Evolutionary conservation across 805 yeast genomes (phyloP), one percentile per base, ranked within the genome.

Genomic region (Candida boidinii): DNA sequence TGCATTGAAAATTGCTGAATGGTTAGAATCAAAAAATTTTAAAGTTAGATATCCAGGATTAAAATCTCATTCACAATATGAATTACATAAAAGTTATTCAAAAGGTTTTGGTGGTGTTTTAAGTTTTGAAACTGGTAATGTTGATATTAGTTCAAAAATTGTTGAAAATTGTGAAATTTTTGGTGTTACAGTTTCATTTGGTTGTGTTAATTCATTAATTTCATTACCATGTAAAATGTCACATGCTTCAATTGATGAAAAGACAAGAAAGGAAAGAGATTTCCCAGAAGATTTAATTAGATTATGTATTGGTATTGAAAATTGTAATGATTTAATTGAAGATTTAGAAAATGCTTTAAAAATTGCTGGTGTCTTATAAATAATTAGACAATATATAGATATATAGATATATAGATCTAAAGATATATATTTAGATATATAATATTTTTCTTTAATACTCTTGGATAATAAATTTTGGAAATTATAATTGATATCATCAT

Each of bases 211-310:
- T 64, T 83, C 95, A 13, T 68, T 88, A 51, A 85, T 88, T 37
- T 85, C 95, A 25, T 73, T 88, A 78, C 97, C 97, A 12, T 85
- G 96, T 57, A 73, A 74, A 56, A 88, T 88, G 96, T 84, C 95
- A 6, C 97, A 88, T 53, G 96, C 96, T n/a, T 80, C 95, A 3
- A 88, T 88, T 41, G 95, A 87, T 46, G 80, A 87, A 17, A 75
- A 83, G 50, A 78, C 85, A 4, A 76, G 96, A 56, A 78, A 77
- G 30, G 94, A 82, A 55, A 76, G 97, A 54, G 86, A 78, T 28
- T 77, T 88, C 60, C 95, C 96, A 2, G 96, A 88, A 57, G 96
- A 90, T 53, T 66, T 88, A 50, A 76, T 88, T 45, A 70, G 97
- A 49, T 68, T 88, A 35, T 88, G 96, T 54, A 79, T 88, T 32